Evolutionary conservation across 78 protist species (phyloP), one percentile per base, ranked within the genome.

Genomic region (Capsaspora owczarzaki): DNA sequence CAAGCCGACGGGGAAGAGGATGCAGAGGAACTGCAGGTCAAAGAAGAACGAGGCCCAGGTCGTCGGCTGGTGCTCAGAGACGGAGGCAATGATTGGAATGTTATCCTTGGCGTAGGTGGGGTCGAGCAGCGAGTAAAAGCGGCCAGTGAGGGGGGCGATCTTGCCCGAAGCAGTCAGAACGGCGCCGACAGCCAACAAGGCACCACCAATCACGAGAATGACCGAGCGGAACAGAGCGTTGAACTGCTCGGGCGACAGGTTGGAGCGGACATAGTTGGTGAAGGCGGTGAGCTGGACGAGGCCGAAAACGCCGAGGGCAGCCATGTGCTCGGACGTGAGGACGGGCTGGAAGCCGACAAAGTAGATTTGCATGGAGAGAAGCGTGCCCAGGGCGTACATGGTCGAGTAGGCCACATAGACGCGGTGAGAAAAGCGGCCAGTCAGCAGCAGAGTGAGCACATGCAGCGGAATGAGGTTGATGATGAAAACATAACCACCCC

Each of bases 401-500:
- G 90, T 81, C 35, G 91, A 82, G 87, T 97, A 98, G 40, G 99
- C 93, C 5, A 83, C 81, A 78, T 88, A 88, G 19, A 98, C 85
- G 41, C 95, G 56, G 46, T 44, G 61, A 2, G 93, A 61, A 85
- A 82, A 95, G 49, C 95, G 81, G 42, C 94, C 96, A 20, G 91
- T 60, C 41, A 97, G 53, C 14, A 95, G 33, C 8, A 93, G 23
- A n/a, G 78, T 82, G 44, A 90, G 70, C 29, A 82, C 96, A 82
- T 96, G 90, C 25, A 97, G 81, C 56, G 98, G 96, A 5, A 97
- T 85, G 41, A 97, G 74, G 90, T 97, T 97, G 84, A 92, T 88
- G 74, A 98, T 90, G 92, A 96, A 97, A 27, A 95, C 92, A 80
- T 98, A 97, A 47, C 99, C 99, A 22, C 99, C 99, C 99, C 99